Conservation (phyloP, 148 eudicot species). For the Linanthus parryae region DNA sequence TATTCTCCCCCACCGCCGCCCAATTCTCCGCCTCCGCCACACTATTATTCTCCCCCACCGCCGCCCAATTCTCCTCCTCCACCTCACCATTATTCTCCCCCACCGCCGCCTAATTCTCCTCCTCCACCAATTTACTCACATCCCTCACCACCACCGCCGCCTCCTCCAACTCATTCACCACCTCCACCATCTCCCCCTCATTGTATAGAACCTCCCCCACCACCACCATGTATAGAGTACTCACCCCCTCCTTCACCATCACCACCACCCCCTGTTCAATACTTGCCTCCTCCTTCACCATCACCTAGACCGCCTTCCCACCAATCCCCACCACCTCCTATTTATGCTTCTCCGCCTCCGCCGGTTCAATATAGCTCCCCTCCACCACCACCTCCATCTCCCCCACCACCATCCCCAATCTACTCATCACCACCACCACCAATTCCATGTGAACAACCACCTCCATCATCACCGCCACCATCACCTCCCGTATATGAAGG, state of each 20-base stretch:
- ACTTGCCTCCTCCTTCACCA: constrained; percentile 27
- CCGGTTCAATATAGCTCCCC: constrained; percentile 14
- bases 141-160: constrained; percentile 8
- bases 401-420: neutral
- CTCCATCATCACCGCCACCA: constrained; percentile 11
- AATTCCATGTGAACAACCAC: too few species aligned
- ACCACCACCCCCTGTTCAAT: constrained; percentile 11
- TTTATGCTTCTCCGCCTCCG: constrained; percentile 21
- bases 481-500: constrained; percentile 5
- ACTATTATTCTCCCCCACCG: constrained; percentile 36
- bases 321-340: constrained; percentile 8
- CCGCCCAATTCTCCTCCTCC: constrained; percentile 10
- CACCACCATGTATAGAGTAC: constrained; percentile 27
- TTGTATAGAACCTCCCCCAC: constrained; percentile 41
- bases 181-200: constrained; percentile 51
- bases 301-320: constrained; percentile 35
- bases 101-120: constrained; percentile 34
- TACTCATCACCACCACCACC: constrained; percentile 8
- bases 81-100: neutral
- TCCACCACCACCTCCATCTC: constrained; percentile 21
- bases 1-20: constrained; percentile 22
- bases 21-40: constrained; percentile 14
- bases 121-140: constrained; percentile 20
- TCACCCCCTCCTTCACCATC: constrained; percentile 29
- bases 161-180: constrained; percentile 29